Percentiles rank a stretch among this genome's conserved stretches.
These are phyloP conservation scores for Purpureocillium takamizusanense DNA, from an alignment of 2,329 filamentous ascomycete species.

Conservation along the genomic window DNA sequence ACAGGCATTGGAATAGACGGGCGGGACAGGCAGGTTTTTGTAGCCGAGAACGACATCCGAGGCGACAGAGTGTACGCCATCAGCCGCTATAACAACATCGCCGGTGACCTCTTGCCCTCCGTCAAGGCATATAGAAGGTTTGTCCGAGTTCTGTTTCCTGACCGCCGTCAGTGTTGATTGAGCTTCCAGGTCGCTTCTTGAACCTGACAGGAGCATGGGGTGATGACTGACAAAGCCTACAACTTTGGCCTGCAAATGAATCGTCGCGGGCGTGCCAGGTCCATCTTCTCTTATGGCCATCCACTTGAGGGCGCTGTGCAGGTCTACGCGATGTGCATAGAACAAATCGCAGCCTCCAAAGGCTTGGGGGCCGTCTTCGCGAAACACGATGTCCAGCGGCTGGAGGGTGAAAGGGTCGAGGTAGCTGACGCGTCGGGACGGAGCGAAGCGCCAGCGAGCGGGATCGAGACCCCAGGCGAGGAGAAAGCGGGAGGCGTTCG, in stretches of 20 bases:
- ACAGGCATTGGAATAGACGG: slow-evolving; percentile 20
- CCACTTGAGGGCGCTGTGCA: slow-evolving; percentile 25
- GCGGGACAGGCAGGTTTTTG: slow-evolving; percentile 14
- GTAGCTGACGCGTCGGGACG: slow-evolving; percentile 10
- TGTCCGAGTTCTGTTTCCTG: slow-evolving; percentile 11
- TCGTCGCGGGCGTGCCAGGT: slow-evolving; percentile 13
- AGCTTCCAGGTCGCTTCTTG: no score
- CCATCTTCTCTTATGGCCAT: slow-evolving; percentile 20
- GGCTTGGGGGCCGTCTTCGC: background rate
- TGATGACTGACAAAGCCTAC: slow-evolving; percentile 17
- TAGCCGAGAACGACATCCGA: slow-evolving; percentile 17
- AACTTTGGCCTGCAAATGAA: slow-evolving; percentile 15
- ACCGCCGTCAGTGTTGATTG: no score
- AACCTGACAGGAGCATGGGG: no score
- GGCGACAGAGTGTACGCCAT: slow-evolving; percentile 30
- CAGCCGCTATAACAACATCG: slow-evolving; percentile 34
- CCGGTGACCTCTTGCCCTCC: slow-evolving; percentile 17
- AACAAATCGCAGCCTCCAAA: slow-evolving; percentile 22
- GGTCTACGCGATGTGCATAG: slow-evolving; percentile 28
- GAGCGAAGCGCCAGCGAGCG: slow-evolving; percentile 15
- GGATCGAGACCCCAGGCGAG: slow-evolving; percentile 25
- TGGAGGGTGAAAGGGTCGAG: slow-evolving; percentile 17
- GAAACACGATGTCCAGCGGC: background rate
- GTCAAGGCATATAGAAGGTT: slow-evolving; percentile 17
- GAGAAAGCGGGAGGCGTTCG: slow-evolving; percentile 26